phyloP scores from a whole-genome alignment of 148 eudicot genomes.

The Drosera capensis region DNA sequence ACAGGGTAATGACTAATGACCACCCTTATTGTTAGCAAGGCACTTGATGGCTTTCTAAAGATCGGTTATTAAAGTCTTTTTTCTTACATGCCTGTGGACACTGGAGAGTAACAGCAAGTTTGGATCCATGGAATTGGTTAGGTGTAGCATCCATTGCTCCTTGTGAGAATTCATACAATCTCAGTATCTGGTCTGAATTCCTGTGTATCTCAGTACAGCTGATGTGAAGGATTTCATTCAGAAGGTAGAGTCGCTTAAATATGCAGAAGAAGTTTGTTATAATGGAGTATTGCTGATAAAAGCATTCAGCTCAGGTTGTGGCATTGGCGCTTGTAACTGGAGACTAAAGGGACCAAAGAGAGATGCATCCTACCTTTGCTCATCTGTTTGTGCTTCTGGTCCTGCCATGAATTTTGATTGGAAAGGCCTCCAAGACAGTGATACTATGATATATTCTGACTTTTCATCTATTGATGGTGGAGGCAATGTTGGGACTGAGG shows the following conservation, averaged over 20 bases:
- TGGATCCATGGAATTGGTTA: background rate
- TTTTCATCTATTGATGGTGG: slow-evolving; percentile 20
- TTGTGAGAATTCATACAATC: background rate
- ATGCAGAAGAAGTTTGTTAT: slow-evolving; percentile 72
- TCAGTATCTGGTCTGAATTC: slow-evolving; percentile 11
- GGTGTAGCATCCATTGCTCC: background rate
- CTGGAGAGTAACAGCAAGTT: background rate
- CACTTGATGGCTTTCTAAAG: too few species aligned
- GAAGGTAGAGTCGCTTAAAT: slow-evolving; percentile 57
- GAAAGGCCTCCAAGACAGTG: slow-evolving; percentile 49
- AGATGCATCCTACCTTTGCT: slow-evolving; percentile 33
- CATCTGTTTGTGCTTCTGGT: slow-evolving; percentile 38
- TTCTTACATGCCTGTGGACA: background rate
- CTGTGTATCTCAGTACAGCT: slow-evolving; percentile 57
- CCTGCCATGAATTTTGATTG: slow-evolving; percentile 57
- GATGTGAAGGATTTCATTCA: slow-evolving; percentile 55
- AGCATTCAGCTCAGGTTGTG: slow-evolving; percentile 83
- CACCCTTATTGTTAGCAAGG: too few species aligned
- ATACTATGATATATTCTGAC: slow-evolving; percentile 55
- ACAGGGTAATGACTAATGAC: too few species aligned
- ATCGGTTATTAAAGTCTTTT: too few species aligned
- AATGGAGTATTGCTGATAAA: slow-evolving; percentile 52
- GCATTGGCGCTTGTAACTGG: slow-evolving; percentile 86
- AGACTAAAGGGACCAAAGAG: slow-evolving; percentile 43
- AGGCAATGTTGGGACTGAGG: slow-evolving; percentile 18